phyloP scores from a whole-genome alignment of 805 yeast genomes.

The Komagataella ulmi region DNA sequence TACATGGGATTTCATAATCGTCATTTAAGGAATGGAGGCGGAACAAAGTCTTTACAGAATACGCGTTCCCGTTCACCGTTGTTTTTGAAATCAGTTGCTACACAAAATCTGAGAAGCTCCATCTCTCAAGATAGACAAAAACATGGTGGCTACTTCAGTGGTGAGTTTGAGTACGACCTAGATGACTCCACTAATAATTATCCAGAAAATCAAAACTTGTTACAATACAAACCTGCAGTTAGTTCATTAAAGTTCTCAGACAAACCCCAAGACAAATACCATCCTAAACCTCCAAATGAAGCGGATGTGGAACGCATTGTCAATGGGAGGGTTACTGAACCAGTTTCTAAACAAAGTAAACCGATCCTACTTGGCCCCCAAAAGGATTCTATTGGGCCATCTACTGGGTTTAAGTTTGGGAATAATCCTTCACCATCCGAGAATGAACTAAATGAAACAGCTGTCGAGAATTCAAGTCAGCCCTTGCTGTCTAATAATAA shows the following conservation, averaged over 20 bases:
- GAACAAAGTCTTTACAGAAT: neutral
- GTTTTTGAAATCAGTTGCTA: neutral
- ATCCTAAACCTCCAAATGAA: neutral
- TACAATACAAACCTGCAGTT: neutral
- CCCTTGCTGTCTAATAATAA: neutral
- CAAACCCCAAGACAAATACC: neutral
- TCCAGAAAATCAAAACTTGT: neutral
- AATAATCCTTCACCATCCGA: slow-evolving; percentile 1
- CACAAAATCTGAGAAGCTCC: neutral
- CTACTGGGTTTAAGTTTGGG: slow-evolving; percentile 1
- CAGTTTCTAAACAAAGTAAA: neutral
- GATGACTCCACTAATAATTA: neutral
- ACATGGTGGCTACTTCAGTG: slow-evolving; percentile 1
- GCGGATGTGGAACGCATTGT: neutral
- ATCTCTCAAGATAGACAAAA: slow-evolving; percentile 1
- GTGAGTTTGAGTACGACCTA: slow-evolving; percentile 1
- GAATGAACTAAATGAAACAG: slow-evolving; percentile 1
- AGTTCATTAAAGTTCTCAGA: neutral
- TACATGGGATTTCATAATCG: slow-evolving; percentile 22
- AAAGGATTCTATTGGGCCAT: neutral
- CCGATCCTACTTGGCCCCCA: neutral
- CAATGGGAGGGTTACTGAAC: neutral
- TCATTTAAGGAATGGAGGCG: slow-evolving; percentile 6
- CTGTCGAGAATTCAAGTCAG: slow-evolving; percentile 3
- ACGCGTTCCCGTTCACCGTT: neutral